These are phyloP conservation scores for Chaetomiaceae sp. DNA, from an alignment of 2,329 filamentous ascomycete species.

Conservation along the genomic window DNA sequence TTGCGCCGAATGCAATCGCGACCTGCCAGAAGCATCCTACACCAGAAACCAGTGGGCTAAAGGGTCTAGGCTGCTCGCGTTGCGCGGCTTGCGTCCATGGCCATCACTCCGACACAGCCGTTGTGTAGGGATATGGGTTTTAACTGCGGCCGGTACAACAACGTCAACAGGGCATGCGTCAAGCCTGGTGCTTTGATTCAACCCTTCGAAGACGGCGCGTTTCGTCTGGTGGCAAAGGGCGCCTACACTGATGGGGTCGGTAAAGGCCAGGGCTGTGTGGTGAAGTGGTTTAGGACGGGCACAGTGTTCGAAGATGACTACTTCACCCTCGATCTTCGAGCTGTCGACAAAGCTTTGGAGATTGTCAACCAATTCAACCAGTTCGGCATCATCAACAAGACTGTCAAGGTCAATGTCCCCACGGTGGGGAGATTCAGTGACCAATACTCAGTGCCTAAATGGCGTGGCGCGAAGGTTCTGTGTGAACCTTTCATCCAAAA, in stretches of 20 bases:
- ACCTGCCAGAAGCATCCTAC: conserved; percentile 26
- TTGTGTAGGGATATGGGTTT: background rate
- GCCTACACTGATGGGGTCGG: conserved; percentile 28
- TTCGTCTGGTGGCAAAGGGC: conserved; percentile 27
- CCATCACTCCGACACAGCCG: conserved; percentile 13
- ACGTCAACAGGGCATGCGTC: background rate
- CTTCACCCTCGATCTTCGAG: conserved; percentile 34
- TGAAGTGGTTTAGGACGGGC: conserved; percentile 36
- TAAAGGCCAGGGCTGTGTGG: conserved; percentile 30
- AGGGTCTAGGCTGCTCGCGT: conserved; percentile 21
- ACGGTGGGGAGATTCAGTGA: conserved; percentile 29
- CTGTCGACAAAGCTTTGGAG: conserved; percentile 30
- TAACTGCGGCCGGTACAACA: conserved; percentile 27
- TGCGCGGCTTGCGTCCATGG: conserved; percentile 22
- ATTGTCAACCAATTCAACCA: conserved; percentile 34
- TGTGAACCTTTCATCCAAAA: conserved; percentile 36
- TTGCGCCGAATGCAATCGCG: conserved; percentile 23
- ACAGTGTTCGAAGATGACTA: conserved; percentile 29
- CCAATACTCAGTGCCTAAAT: background rate
- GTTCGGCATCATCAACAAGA: conserved; percentile 26
- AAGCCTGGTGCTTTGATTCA: conserved; percentile 5
- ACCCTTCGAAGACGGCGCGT: conserved; percentile 25
- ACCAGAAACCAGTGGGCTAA: conserved; percentile 25
- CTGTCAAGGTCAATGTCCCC: conserved; percentile 33
- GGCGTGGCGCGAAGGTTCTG: conserved; percentile 25